These are phyloP conservation scores for Hippophae rhamnoides DNA, from an alignment of 306 rosid species.

Conservation along the genomic window DNA sequence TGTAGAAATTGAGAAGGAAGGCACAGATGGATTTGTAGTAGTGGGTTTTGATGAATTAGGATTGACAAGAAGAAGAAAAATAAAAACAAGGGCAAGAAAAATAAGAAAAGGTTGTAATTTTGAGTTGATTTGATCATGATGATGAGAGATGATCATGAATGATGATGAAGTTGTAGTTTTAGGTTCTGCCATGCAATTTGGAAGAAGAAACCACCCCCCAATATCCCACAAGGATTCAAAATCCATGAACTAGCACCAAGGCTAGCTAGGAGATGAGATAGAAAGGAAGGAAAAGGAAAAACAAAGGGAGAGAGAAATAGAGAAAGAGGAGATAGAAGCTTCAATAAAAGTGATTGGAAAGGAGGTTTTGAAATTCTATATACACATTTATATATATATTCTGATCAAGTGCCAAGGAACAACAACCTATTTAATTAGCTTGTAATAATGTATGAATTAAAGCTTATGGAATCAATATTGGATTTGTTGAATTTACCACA, in stretches of 20 bases:
- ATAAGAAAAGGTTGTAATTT: conserved; percentile 37
- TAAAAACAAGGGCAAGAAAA: conserved; percentile 44
- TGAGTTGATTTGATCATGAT: conserved; percentile 27
- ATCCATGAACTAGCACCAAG: conserved; percentile 93
- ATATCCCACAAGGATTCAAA: conserved; percentile 93
- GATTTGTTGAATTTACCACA: conserved; percentile 29
- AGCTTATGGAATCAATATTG: conserved; percentile 19
- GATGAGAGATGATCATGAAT: conserved; percentile 26
- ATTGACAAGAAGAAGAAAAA: conserved; percentile 43
- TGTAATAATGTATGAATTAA: conserved; percentile 45
- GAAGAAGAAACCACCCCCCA: conserved; percentile 96
- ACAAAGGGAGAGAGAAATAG: conserved; percentile 12
- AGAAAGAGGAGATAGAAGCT: conserved; percentile 53
- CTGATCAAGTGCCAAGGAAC: conserved; percentile 3
- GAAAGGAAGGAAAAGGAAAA: conserved; percentile 14
- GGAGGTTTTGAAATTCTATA: conserved; percentile 55
- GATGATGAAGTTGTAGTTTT: conserved; percentile 23
- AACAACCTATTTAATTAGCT: conserved; percentile 28
- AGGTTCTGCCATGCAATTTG: conserved; percentile 86
- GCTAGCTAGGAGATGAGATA: conserved; percentile 27
- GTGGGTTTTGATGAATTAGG: conserved; percentile 18
- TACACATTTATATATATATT: conserved; percentile 31
- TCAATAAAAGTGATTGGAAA: conserved; percentile 62
- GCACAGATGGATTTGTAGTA: conserved; percentile 21
- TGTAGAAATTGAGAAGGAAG: conserved; percentile 21